Conservation (phyloP, 306 rosid genomes). For the Acacia acuminata region DNA sequence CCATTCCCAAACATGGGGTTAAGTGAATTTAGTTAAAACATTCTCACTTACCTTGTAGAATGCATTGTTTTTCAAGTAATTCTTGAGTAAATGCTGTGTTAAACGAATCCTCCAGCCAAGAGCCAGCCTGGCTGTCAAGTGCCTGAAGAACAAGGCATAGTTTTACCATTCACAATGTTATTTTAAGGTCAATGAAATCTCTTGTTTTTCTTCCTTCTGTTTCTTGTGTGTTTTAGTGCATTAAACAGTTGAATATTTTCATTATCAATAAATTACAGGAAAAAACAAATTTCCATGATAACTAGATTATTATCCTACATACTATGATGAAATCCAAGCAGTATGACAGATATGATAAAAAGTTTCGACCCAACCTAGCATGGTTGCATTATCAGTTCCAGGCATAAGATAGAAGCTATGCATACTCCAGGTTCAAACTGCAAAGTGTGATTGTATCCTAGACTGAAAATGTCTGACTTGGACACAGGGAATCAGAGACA, state of each 20-base stretch:
- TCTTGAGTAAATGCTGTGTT: conserved; percentile 85
- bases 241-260: conserved; percentile 1
- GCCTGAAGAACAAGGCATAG: conserved; percentile 54
- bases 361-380: conserved; percentile 21
- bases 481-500: neutral
- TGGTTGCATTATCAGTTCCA: conserved; percentile 13
- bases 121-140: conserved; percentile 87
- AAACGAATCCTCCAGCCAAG: conserved; percentile 97
- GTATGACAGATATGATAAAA: neutral
- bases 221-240: neutral
- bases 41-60: conserved; percentile 79
- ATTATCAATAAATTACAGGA: neutral
- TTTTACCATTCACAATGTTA: conserved; percentile 14
- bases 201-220: neutral
- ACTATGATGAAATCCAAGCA: neutral
- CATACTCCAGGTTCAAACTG: conserved; percentile 9
- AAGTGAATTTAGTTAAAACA: conserved; percentile 10
- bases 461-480: neutral
- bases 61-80: conserved; percentile 85
- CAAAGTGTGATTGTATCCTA: neutral
- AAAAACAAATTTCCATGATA: conserved; percentile 12
- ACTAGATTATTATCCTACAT: neutral
- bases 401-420: conserved; percentile 5
- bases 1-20: conserved; percentile 24
- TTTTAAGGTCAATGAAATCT: neutral